Conservation (phyloP, 1,284 basidiomycete genomes). For the Trametes hirsuta region DNA sequence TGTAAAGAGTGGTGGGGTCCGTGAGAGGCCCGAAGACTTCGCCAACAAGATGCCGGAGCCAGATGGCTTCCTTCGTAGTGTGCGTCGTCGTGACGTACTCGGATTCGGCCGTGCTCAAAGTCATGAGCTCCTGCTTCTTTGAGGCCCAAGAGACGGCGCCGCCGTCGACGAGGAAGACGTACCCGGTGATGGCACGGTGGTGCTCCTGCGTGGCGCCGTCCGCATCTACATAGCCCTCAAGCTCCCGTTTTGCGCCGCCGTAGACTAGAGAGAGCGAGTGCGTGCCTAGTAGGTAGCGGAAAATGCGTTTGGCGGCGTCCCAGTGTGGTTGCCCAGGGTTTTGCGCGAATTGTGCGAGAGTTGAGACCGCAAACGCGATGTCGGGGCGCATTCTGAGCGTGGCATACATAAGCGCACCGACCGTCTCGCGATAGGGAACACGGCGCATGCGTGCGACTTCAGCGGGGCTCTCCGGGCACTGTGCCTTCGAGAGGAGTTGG, state of each 20-base stretch:
- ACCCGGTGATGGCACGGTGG: constrained; percentile 1
- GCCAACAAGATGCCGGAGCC: constrained; percentile 22
- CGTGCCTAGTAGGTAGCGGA: constrained; percentile 12
- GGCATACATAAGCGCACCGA: constrained; percentile 36
- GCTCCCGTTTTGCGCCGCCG: background rate
- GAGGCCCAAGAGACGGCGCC: constrained; percentile 35
- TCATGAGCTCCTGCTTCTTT: constrained; percentile 41
- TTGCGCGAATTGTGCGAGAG: constrained; percentile 2
- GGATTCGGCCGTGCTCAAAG: constrained; percentile 14
- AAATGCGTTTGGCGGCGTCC: constrained; percentile 8
- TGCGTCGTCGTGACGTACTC: too few relatives aligned
- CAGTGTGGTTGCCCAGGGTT: constrained; percentile 8
- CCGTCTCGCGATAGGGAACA: constrained; percentile 26
- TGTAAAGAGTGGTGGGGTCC: background rate
- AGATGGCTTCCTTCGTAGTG: constrained; percentile 15
- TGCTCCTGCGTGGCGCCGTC: constrained; percentile 3
- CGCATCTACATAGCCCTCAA: constrained; percentile 3
- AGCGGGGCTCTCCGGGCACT: constrained; percentile 7
- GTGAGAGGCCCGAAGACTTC: constrained; percentile 10
- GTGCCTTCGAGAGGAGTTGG: background rate
- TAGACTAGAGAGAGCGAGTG: background rate
- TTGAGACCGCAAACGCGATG: background rate
- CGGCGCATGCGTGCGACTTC: background rate
- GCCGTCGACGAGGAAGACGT: constrained; percentile 11
- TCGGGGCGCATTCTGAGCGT: constrained; percentile 1